Evolutionary conservation across 495 filamentous ascomycete species (phyloP).

Genomic region (Amphirosellinia nigrospora): DNA sequence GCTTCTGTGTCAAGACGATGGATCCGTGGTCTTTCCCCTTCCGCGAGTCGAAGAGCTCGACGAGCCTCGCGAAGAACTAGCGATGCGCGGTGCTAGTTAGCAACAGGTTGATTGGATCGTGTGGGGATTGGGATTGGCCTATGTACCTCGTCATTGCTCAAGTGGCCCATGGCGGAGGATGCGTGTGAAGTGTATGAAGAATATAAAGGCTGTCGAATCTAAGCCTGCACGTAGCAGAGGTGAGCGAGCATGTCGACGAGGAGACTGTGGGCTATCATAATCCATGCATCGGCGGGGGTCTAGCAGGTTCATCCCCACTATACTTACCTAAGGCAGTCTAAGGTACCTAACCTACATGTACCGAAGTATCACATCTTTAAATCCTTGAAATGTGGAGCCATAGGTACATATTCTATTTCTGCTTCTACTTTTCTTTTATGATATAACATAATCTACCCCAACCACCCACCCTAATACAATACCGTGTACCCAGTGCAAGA

Average conservation of each 20-base stretch:
- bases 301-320: no score
- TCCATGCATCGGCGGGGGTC: conserved; percentile 7
- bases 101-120: conserved; percentile 27
- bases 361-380: no score
- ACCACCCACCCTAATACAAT: not conserved
- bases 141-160: conserved; percentile 77
- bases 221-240: no score
- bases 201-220: no score
- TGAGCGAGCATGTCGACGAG: not conserved
- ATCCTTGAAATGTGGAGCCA: no score
- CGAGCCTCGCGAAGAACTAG: conserved; percentile 86
- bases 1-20: conserved; percentile 86
- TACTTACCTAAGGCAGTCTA: no score
- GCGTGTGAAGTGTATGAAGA: not conserved
- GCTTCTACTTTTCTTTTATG: no score
- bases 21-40: conserved; percentile 75
- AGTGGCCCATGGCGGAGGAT: conserved; percentile 45
- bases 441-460: conserved; percentile 3
- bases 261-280: not conserved
- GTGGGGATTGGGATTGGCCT: not conserved
- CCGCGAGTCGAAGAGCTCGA: conserved; percentile 71
- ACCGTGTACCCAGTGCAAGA: not conserved
- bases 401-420: no score
- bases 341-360: no score
- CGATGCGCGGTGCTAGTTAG: conserved; percentile 27